Conservation (phyloP, 495 filamentous ascomycete genomes). For the Penicillium odoratum region DNA sequence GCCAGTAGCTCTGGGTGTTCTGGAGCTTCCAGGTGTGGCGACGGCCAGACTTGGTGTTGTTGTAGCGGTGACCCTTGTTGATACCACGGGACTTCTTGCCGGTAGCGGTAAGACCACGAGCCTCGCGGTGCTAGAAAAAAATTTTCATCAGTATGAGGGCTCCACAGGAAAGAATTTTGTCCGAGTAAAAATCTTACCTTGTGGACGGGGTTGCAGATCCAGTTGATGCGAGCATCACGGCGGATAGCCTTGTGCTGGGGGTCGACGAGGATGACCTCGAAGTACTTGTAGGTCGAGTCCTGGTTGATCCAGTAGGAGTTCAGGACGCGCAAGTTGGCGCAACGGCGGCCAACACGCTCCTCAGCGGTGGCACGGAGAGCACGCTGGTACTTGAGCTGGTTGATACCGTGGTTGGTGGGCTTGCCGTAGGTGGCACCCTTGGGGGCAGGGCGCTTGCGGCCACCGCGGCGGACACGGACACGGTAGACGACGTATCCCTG, state of each 20-base stretch:
- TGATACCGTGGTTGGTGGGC: constrained; percentile 99
- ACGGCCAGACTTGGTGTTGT: constrained; percentile 91
- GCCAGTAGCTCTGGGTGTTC: constrained; percentile 96
- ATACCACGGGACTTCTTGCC: constrained; percentile 99
- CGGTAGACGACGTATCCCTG: constrained; percentile 99
- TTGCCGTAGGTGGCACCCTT: constrained; percentile 99
- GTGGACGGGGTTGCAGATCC: constrained; percentile 99
- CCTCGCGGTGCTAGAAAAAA: constrained; percentile 77
- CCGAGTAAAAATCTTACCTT: constrained; percentile 56
- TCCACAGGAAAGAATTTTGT: neutral
- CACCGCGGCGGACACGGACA: constrained; percentile 94
- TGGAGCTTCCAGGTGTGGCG: constrained; percentile 99
- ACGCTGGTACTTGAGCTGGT: constrained; percentile 99
- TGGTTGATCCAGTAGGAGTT: constrained; percentile 99
- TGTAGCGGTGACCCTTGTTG: constrained; percentile 97
- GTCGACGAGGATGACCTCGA: constrained; percentile 98
- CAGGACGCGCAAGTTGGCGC: constrained; percentile 96
- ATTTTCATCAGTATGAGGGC: constrained; percentile 23
- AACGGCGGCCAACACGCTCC: constrained; percentile 98
- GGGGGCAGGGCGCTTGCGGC: constrained; percentile 89
- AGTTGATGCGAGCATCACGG: constrained; percentile 98
- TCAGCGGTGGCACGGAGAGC: constrained; percentile 95
- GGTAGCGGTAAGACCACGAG: constrained; percentile 91
- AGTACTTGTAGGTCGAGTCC: constrained; percentile 99
- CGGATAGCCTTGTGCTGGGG: constrained; percentile 99